Evolutionary conservation across 495 filamentous ascomycete genomes (phyloP), one percentile per base, ranked within the genome.

Genomic region (Xylaria venustula): DNA sequence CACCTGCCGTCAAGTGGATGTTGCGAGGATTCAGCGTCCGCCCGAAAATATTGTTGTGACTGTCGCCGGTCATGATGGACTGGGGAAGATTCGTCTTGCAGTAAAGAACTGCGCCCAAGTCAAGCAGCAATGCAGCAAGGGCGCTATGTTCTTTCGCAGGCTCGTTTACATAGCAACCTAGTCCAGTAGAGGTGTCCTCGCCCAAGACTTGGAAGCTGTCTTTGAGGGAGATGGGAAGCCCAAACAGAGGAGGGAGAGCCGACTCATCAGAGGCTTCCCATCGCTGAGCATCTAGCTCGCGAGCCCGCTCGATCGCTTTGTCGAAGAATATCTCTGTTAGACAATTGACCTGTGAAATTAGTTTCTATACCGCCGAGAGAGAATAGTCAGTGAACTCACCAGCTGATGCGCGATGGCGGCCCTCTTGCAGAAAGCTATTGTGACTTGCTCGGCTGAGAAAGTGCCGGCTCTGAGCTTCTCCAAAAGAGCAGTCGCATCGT

Each of bases 271-370:
- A 12, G 20, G 80, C 82, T 48, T 64, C 73, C 26, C 75, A 64
- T 60, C 82, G 56, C 22, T 70, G 77, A 22, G 71, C 66, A 65
- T 91, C 89, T 6, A 90, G 77, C 26, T 79, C 74, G 19, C 71
- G 69, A 9, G 88, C 88, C 23, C 80, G 77, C 19, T 70, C 69
- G 7, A 89, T 69, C 2, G 88, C 88, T 14, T 80, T 73, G 5
- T 79, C 75, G 61, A 88, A 88, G 52, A 90, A 81, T 19, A 86
- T 85, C 58, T 90, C 87, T 0, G 88, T 88, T 7, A 90, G 69
- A 62, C 87, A 90, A 40, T 40, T 25, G 34, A 34, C 61, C 64
- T 67, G 6, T 40, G 7, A 3, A 3, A 12, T 40, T 40, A 15
- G 37, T 40, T 3, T 40, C 15, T 5, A 3, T 15, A 40, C 7